Conservation (phyloP, 331 rosid genomes). For the Phaseolus coccineus region DNA sequence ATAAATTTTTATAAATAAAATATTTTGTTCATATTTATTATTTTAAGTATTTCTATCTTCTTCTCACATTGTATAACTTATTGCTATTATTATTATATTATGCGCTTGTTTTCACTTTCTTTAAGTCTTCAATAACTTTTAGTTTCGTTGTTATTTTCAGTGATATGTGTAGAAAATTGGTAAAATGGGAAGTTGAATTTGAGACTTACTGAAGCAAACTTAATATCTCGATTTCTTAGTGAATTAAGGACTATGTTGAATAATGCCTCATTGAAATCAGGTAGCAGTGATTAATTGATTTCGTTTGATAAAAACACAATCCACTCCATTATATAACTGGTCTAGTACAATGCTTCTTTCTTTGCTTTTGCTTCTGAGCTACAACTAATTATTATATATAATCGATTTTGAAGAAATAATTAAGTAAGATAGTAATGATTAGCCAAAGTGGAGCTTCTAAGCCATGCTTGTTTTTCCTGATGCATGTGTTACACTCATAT, state of each 20-base stretch:
- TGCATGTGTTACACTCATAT: conserved; percentile 43
- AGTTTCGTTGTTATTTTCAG: background rate
- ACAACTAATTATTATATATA: background rate
- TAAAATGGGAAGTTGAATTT: conserved; percentile 5
- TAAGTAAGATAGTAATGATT: conserved; percentile 37
- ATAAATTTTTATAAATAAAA: too few relatives aligned
- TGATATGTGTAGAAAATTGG: background rate
- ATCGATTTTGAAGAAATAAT: conserved; percentile 4
- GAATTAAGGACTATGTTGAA: background rate
- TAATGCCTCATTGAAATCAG: background rate
- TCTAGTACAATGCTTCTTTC: background rate
- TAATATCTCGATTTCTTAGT: background rate
- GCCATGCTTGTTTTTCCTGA: conserved; percentile 35
- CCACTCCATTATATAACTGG: background rate
- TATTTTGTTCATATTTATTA: too few relatives aligned
- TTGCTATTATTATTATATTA: background rate
- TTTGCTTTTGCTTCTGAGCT: conserved; percentile 14
- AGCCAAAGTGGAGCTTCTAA: conserved; percentile 37
- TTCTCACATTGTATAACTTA: background rate
- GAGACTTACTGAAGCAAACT: background rate
- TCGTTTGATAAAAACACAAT: background rate
- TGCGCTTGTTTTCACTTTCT: background rate
- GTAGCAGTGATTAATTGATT: background rate
- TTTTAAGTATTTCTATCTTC: background rate
- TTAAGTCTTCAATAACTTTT: background rate